phyloP scores from a whole-genome alignment of 305 asterid species.

The Fraxinus ornus region DNA sequence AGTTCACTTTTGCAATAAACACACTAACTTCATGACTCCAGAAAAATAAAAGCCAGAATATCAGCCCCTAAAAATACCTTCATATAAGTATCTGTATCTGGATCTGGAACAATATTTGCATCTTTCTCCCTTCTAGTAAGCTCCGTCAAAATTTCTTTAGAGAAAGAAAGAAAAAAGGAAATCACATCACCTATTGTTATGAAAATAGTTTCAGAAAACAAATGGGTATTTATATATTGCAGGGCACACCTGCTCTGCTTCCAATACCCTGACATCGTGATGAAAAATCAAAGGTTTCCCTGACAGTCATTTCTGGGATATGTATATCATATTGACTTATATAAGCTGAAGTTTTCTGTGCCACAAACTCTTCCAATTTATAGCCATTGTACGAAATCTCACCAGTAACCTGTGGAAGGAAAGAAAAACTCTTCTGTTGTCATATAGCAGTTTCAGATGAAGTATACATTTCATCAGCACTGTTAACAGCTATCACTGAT shows the following conservation, averaged over 20 bases:
- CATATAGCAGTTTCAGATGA: neutral
- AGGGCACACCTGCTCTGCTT: slow-evolving; percentile 59
- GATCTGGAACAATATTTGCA: slow-evolving; percentile 70
- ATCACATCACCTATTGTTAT: neutral
- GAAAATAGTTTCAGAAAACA: slow-evolving; percentile 1
- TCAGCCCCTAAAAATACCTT: slow-evolving; percentile 45
- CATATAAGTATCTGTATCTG: slow-evolving; percentile 75
- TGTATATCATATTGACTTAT: slow-evolving; percentile 73
- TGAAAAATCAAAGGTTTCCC: slow-evolving; percentile 77
- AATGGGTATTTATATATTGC: neutral
- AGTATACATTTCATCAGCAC: neutral
- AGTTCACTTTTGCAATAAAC: neutral
- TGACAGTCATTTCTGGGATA: slow-evolving; percentile 75
- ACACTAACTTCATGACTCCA: neutral
- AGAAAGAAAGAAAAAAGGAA: slow-evolving; percentile 12
- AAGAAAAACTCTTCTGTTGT: neutral
- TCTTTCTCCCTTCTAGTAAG: slow-evolving; percentile 66
- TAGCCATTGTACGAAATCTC: slow-evolving; percentile 69
- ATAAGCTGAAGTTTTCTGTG: slow-evolving; percentile 73
- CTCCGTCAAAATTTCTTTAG: slow-evolving; percentile 60
- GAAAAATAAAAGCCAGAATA: neutral
- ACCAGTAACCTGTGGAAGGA: slow-evolving; percentile 54
- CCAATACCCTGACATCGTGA: slow-evolving; percentile 76
- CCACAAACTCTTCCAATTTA: slow-evolving; percentile 63
- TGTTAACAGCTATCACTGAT: neutral